Percentiles rank a stretch among this genome's conserved stretches.
Evolutionary conservation across 805 yeast genomes (phyloP).

Genomic region (Ogataea chonburiensis): DNA sequence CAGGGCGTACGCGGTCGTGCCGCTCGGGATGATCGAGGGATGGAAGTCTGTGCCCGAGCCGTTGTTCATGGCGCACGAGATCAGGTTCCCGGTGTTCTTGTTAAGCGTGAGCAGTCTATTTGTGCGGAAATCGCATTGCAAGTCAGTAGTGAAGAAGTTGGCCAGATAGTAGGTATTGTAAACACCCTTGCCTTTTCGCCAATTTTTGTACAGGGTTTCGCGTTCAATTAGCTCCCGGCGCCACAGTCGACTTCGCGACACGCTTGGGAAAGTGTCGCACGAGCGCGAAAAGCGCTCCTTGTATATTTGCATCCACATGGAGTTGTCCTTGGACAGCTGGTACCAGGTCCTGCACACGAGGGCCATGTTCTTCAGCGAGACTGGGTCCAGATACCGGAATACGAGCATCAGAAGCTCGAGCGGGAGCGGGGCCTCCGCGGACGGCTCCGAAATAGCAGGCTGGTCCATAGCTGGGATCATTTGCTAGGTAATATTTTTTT

Average conservation of each 20-base stretch:
- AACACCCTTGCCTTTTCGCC: slow-evolving; percentile 38
- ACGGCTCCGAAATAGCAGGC: neutral
- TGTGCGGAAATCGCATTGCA: slow-evolving; percentile 28
- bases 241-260: slow-evolving; percentile 46
- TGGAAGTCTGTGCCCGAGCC: slow-evolving; percentile 26
- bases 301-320: slow-evolving; percentile 50
- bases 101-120: slow-evolving; percentile 27
- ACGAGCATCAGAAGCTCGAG: slow-evolving; percentile 45
- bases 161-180: slow-evolving; percentile 22
- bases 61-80: slow-evolving; percentile 23
- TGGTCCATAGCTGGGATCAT: too few relatives aligned
- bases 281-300: slow-evolving; percentile 37
- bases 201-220: slow-evolving; percentile 32
- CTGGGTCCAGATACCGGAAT: slow-evolving; percentile 46
- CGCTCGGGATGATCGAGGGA: slow-evolving; percentile 30
- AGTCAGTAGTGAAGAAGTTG: slow-evolving; percentile 25
- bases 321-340: slow-evolving; percentile 41
- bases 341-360: slow-evolving; percentile 52
- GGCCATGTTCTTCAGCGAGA: slow-evolving; percentile 40
- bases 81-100: slow-evolving; percentile 27
- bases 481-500: too few relatives aligned
- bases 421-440: slow-evolving; percentile 31
- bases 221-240: slow-evolving; percentile 45
- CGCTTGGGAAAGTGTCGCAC: slow-evolving; percentile 39
- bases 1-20: slow-evolving; percentile 31